Conservation (phyloP, 129 eudicot species). For the Flaveria bidentis region DNA sequence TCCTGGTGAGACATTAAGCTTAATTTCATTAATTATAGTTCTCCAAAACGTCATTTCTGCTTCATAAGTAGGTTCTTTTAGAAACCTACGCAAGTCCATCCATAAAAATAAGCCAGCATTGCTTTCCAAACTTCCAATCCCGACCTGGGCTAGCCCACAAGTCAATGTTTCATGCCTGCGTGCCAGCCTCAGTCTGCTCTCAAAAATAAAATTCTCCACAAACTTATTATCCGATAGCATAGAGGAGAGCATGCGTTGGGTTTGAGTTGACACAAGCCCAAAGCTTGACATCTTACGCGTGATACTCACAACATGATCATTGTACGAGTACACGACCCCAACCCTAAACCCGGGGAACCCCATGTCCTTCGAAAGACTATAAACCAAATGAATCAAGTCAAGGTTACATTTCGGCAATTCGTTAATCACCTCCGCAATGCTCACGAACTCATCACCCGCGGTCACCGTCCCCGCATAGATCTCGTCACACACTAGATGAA, state of each 20-base stretch:
- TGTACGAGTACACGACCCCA: constrained; percentile 66
- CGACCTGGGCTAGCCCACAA: constrained; percentile 46
- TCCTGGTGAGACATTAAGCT: constrained; percentile 61
- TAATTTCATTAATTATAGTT: constrained; percentile 45
- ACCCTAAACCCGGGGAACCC: constrained; percentile 74
- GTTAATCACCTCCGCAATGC: constrained; percentile 54
- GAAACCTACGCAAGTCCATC: constrained; percentile 58
- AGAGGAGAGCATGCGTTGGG: constrained; percentile 49
- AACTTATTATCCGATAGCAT: constrained; percentile 56
- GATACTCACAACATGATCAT: constrained; percentile 46
- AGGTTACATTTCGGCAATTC: constrained; percentile 36
- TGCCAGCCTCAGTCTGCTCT: constrained; percentile 43
- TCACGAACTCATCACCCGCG: constrained; percentile 34
- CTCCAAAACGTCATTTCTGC: constrained; percentile 50
- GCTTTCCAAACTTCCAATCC: constrained; percentile 48
- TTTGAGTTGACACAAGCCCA: constrained; percentile 64
- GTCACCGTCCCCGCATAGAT: constrained; percentile 58
- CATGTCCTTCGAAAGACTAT: constrained; percentile 60
- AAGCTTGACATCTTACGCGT: constrained; percentile 70
- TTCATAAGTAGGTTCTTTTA: constrained; percentile 48
- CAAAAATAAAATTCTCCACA: constrained; percentile 38
- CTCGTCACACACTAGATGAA: constrained; percentile 63
- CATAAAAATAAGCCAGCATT: constrained; percentile 58
- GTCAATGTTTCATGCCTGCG: constrained; percentile 47
- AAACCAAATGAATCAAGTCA: constrained; percentile 55